phyloP scores from a whole-genome alignment of 139 green algal species.

The Chlamydomonas sp. region DNA sequence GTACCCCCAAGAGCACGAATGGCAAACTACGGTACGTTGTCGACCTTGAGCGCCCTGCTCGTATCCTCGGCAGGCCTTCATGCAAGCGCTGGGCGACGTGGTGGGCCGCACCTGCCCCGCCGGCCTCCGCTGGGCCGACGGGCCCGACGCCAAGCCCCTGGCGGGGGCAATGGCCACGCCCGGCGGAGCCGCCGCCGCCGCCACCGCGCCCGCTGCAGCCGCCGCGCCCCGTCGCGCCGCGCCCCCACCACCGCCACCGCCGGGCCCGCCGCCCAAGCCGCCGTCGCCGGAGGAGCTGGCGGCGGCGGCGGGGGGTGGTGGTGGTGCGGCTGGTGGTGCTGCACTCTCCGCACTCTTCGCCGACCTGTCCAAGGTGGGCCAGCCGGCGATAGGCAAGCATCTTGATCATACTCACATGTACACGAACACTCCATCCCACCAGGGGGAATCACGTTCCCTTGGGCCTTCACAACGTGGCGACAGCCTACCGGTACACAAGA shows the following conservation, averaged over 20 bases:
- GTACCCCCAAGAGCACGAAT: neutral
- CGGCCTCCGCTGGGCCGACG: neutral
- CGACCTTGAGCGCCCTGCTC: constrained; percentile 67
- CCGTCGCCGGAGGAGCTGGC: constrained; percentile 25
- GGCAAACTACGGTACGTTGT: constrained; percentile 43
- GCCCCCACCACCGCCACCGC: constrained; percentile 7
- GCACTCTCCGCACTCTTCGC: constrained; percentile 67
- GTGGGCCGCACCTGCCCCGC: constrained; percentile 15
- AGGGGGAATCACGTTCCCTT: too few species aligned
- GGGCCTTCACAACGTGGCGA: neutral
- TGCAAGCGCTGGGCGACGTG: constrained; percentile 26
- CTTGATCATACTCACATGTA: too few species aligned
- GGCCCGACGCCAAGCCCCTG: constrained; percentile 14
- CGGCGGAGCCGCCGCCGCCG: neutral
- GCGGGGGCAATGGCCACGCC: neutral
- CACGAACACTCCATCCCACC: too few species aligned
- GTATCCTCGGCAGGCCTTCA: constrained; percentile 44
- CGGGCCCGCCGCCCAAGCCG: constrained; percentile 49
- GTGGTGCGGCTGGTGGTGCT: neutral
- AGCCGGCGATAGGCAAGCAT: too few species aligned
- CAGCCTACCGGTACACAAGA: neutral
- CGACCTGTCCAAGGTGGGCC: constrained; percentile 69
- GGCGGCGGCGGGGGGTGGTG: neutral
- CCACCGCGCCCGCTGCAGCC: neutral
- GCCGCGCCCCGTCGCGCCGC: neutral